Conservation (phyloP, 2,329 filamentous ascomycete species). For the Boeremia lycopersici region DNA sequence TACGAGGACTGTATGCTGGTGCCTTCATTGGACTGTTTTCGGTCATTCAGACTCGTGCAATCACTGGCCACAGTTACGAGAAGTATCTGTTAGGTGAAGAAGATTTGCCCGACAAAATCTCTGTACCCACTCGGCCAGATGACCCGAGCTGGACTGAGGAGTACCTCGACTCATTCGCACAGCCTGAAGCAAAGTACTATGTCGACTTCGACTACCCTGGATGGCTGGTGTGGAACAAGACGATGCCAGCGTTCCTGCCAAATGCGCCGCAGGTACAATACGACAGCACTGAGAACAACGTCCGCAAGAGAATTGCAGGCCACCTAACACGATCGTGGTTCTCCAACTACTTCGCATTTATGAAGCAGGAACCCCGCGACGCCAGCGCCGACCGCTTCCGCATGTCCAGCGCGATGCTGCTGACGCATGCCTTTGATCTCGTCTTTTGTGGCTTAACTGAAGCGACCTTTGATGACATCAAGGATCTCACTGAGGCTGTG, state of each 20-base stretch:
- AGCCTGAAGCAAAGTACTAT: slow-evolving; percentile 82
- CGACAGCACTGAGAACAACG: slow-evolving; percentile 76
- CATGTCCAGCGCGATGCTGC: slow-evolving; percentile 82
- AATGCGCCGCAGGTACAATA: slow-evolving; percentile 75
- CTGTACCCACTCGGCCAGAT: slow-evolving; percentile 70
- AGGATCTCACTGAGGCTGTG: slow-evolving; percentile 75
- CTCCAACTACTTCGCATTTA: slow-evolving; percentile 82
- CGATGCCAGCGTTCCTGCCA: slow-evolving; percentile 78
- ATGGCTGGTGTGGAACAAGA: slow-evolving; percentile 94
- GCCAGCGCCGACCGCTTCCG: slow-evolving; percentile 81
- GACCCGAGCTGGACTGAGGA: slow-evolving; percentile 79
- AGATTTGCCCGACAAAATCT: slow-evolving; percentile 75
- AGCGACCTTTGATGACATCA: slow-evolving; percentile 85
- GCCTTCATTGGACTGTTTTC: slow-evolving; percentile 78
- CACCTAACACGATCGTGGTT: slow-evolving; percentile 86
- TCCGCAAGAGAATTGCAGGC: slow-evolving; percentile 79
- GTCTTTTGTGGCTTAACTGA: slow-evolving; percentile 79
- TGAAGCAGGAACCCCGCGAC: slow-evolving; percentile 96
- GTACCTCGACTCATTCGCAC: slow-evolving; percentile 78
- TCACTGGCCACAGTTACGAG: slow-evolving; percentile 84
- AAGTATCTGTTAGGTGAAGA: slow-evolving; percentile 86
- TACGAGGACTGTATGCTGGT: slow-evolving; percentile 80
- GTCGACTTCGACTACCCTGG: slow-evolving; percentile 91
- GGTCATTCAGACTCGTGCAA: slow-evolving; percentile 83
- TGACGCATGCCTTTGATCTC: slow-evolving; percentile 89